These are phyloP conservation scores for Diutina mesorugosa DNA, from an alignment of 1,139 yeast genomes.

Conservation along the genomic window DNA sequence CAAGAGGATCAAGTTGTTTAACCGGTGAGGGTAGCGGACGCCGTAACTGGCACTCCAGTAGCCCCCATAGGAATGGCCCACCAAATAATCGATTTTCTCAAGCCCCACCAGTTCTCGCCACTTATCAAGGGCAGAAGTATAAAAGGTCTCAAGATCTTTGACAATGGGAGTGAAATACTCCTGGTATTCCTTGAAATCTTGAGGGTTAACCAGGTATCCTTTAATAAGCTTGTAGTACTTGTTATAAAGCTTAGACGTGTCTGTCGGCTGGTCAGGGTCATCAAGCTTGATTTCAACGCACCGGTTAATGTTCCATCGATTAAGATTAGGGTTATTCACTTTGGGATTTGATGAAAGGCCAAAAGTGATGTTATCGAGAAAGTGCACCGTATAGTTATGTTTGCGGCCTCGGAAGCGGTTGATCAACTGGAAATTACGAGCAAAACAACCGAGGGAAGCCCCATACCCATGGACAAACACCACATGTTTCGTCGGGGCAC, in stretches of 20 bases:
- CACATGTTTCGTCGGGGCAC: slow-evolving; percentile 19
- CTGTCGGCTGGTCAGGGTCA: slow-evolving; percentile 17
- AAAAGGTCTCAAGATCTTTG: slow-evolving; percentile 22
- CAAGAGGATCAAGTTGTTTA: slow-evolving; percentile 57
- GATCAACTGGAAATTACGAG: slow-evolving; percentile 52
- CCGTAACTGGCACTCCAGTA: slow-evolving; percentile 34
- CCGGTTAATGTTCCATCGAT: slow-evolving; percentile 12
- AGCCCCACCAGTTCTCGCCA: slow-evolving; percentile 24
- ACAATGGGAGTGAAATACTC: slow-evolving; percentile 31
- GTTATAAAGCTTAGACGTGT: slow-evolving; percentile 18
- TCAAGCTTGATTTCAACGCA: slow-evolving; percentile 12
- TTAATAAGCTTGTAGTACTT: slow-evolving; percentile 31
- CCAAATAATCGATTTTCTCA: slow-evolving; percentile 23
- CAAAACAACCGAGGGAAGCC: slow-evolving; percentile 78
- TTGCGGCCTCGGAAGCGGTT: slow-evolving; percentile 24
- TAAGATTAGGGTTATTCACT: slow-evolving; percentile 13
- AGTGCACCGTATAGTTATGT: slow-evolving; percentile 43
- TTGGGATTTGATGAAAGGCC: slow-evolving; percentile 66
- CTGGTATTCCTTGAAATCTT: slow-evolving; percentile 17
- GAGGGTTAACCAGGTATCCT: slow-evolving; percentile 16
- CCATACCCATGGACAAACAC: slow-evolving; percentile 89
- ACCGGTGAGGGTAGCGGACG: slow-evolving; percentile 34
- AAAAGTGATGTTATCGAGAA: slow-evolving; percentile 75
- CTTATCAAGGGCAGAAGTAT: slow-evolving; percentile 21
- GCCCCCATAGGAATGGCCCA: slow-evolving; percentile 37